Evolutionary conservation across 2,329 filamentous ascomycete species (phyloP).

Genomic region (Parastagonospora nodorum): DNA sequence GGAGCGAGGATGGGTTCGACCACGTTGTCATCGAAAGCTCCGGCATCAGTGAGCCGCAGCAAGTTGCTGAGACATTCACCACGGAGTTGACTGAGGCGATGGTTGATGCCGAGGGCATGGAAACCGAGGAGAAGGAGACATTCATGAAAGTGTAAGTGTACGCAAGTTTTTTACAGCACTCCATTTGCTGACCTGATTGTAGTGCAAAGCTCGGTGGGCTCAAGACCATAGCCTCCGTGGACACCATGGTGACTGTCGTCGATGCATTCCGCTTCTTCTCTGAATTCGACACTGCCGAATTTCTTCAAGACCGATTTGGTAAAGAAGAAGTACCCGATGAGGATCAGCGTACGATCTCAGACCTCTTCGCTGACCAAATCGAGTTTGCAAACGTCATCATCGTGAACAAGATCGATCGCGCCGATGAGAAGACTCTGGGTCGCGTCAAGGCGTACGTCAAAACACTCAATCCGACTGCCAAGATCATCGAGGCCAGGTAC

Average conservation of each 20-base stretch:
- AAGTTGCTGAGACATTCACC: conserved; percentile 76
- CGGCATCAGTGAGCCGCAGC: conserved; percentile 73
- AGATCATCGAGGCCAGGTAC: conserved; percentile 65
- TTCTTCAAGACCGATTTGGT: conserved; percentile 66
- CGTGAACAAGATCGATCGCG: conserved; percentile 72
- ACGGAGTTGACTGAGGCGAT: conserved; percentile 53
- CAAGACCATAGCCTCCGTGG: conserved; percentile 68
- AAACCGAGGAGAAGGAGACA: conserved; percentile 52
- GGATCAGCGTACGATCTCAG: conserved; percentile 74
- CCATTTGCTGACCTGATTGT: background rate
- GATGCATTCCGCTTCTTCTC: conserved; percentile 75
- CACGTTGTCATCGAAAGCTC: conserved; percentile 75
- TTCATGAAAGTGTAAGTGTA: conserved; percentile 53
- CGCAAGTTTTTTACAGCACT: background rate
- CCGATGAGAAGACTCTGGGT: conserved; percentile 53
- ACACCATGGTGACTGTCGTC: conserved; percentile 74
- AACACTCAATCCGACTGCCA: conserved; percentile 69
- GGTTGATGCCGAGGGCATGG: conserved; percentile 49
- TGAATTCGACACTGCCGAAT: conserved; percentile 72
- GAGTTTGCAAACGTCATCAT: conserved; percentile 77
- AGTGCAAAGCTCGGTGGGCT: conserved; percentile 60
- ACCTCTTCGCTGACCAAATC: conserved; percentile 77
- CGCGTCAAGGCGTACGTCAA: conserved; percentile 61
- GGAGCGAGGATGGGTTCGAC: conserved; percentile 65
- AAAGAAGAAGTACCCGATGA: conserved; percentile 63